Base-by-base conservation (phyloP, 495 filamentous ascomycete species). In the Podospora sp. region DNA sequence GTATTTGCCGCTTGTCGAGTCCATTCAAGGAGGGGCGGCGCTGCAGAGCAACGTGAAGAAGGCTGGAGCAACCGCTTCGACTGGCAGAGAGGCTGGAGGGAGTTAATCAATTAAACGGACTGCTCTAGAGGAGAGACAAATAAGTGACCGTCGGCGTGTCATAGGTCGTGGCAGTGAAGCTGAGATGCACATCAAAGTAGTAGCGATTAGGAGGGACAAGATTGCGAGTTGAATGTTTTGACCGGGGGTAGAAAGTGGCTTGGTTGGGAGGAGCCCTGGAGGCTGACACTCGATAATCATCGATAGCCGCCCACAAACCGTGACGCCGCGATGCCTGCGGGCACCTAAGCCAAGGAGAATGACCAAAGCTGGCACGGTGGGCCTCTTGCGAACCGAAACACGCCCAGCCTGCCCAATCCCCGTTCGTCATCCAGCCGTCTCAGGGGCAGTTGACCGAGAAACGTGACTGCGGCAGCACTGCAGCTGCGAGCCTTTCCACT, bases 361-460 rank as follows among this genome's bases (percentile, higher is more conserved):
- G 25, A 59, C 21, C 26, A 65, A 63, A 26, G 57, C 24, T 49
- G 63, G 53, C 63, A 65, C 35, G 36, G 63, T 26, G 20, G 63
- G 33, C 22, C 63, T 33, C 35, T 52, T 58, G 27, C 9, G 35
- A 52, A 63, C 46, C 61, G 61, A 63, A 63, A 63, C 61, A 63
- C n/a, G 52, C 52, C 40, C 21, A 55, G 12, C 52, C 52, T 26
- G 20, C 2, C 52, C 52, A 55, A 55, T 55, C 52, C 7, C 52
- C n/a, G 25, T 60, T 60, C 20, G 57, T n/a, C 58, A 58, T 51
- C 51, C 49, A 68, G 60, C 62, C 21, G 6, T 29, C 8, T n/a
- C 56, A 24, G 22, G 57, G 63, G 56, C 66, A 68, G 66, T 68
- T 68, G 66, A 68, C 63, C 24, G 61, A 68, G 66, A 49, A 68